Percentiles rank a stretch among this genome's conserved stretches.
phyloP scores from a whole-genome alignment of 345 rosid genomes.

The Salix dunnii region DNA sequence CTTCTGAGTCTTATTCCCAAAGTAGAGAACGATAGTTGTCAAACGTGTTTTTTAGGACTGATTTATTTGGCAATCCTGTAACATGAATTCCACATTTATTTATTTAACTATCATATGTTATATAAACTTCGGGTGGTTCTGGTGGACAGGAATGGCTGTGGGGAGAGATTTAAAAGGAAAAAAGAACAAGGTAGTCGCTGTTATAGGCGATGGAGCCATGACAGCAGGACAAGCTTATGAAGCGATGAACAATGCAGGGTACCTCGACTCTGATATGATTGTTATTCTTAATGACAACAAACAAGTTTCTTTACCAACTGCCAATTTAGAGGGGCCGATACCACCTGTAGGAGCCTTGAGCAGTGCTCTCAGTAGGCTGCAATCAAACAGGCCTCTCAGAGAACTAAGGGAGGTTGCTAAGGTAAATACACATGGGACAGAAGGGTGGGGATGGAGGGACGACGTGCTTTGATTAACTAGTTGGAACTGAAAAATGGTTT shows the following conservation, averaged over 20 bases:
- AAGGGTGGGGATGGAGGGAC: neutral
- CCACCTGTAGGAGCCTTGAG: constrained; percentile 98
- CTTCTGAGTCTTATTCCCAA: neutral
- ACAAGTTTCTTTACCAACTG: constrained; percentile 95
- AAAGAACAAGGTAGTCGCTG: constrained; percentile 66
- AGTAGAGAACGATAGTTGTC: neutral
- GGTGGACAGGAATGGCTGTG: constrained; percentile 81
- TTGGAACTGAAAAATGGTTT: constrained; percentile 11
- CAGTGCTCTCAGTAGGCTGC: constrained; percentile 91
- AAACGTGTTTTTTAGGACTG: neutral
- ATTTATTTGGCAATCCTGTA: neutral
- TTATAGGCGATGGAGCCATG: constrained; percentile 99
- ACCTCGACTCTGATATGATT: constrained; percentile 92
- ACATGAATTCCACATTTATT: neutral
- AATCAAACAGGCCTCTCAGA: constrained; percentile 87
- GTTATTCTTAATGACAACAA: constrained; percentile 97
- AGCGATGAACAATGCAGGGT: constrained; percentile 98
- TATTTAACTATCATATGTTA: neutral
- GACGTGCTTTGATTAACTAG: neutral
- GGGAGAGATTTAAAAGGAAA: constrained; percentile 88
- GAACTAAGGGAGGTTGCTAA: constrained; percentile 97
- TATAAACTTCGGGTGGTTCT: constrained; percentile 8
- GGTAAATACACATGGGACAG: constrained; percentile 35
- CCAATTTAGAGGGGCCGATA: constrained; percentile 83
- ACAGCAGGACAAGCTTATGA: constrained; percentile 99